phyloP scores from a whole-genome alignment of 768 basidiomycete genomes.

The Hygrophoropsis aurantiaca region DNA sequence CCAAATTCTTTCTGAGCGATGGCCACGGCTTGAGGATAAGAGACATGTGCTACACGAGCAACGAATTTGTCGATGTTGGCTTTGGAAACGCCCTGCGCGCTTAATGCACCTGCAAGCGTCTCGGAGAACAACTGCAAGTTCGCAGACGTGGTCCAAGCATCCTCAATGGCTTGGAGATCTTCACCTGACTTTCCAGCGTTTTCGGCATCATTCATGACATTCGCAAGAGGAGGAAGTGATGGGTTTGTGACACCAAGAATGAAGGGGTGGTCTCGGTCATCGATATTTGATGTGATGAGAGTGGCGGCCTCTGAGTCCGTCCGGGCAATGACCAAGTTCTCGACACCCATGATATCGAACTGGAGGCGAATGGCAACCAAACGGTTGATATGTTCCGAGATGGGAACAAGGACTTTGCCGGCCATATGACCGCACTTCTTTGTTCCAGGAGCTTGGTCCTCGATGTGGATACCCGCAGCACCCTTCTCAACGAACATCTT shows the following conservation, averaged over 20 bases:
- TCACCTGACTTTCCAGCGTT: conserved; percentile 74
- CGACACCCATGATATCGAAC: conserved; percentile 98
- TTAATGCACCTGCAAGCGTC: conserved; percentile 66
- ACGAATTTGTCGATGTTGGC: conserved; percentile 60
- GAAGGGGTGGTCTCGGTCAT: conserved; percentile 96
- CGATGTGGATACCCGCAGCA: conserved; percentile 96
- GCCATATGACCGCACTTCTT: conserved; percentile 97
- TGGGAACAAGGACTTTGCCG: conserved; percentile 95
- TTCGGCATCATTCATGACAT: conserved; percentile 84
- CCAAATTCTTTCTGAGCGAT: conserved; percentile 83
- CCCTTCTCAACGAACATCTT: conserved; percentile 99
- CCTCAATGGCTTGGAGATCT: conserved; percentile 84
- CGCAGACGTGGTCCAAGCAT: conserved; percentile 80
- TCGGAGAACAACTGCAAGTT: conserved; percentile 78
- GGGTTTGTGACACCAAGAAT: conserved; percentile 90
- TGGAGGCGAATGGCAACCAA: conserved; percentile 96
- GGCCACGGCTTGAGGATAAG: conserved; percentile 64
- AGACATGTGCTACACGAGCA: conserved; percentile 60
- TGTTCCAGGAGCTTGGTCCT: conserved; percentile 96
- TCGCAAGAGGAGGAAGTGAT: conserved; percentile 64
- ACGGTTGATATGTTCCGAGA: conserved; percentile 97
- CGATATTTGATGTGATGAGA: conserved; percentile 94
- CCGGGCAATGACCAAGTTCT: conserved; percentile 89
- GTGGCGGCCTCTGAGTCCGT: conserved; percentile 99
- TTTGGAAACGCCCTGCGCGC: conserved; percentile 53